phyloP scores from a whole-genome alignment of 139 green algal genomes.

The Tetratostichococcus sp. region DNA sequence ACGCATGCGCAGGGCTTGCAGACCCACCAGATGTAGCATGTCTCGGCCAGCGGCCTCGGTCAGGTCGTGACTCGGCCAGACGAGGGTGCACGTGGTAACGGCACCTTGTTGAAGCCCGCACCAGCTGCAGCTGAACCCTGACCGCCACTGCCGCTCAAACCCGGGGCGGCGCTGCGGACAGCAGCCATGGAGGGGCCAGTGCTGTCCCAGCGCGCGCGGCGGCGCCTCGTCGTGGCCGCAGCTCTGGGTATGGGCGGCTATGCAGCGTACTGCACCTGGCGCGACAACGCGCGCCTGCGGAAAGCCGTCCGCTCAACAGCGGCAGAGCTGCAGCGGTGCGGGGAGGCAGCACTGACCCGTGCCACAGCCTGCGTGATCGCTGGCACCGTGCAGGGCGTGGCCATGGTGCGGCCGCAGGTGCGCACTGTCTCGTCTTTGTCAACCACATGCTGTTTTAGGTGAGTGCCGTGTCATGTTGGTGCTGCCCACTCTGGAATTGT shows the following conservation, averaged over 20 bases:
- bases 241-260: not conserved
- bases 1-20: no score
- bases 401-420: constrained; percentile 1
- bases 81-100: no score
- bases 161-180: not conserved
- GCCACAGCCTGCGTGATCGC: constrained; percentile 8
- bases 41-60: no score
- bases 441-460: not conserved
- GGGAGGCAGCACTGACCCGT: constrained; percentile 10
- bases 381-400: constrained; percentile 17
- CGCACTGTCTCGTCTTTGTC: not conserved
- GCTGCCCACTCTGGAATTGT: no score
- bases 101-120: no score
- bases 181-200: not conserved
- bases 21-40: no score
- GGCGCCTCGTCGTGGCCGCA: not conserved
- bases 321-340: not conserved
- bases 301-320: not conserved
- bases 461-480: no score
- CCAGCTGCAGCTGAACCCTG: no score
- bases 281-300: not conserved
- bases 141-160: not conserved
- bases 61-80: no score
- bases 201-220: not conserved
- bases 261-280: not conserved